Evolutionary conservation across 2,329 filamentous ascomycete genomes (phyloP).

Genomic region (Diaporthe sp.): DNA sequence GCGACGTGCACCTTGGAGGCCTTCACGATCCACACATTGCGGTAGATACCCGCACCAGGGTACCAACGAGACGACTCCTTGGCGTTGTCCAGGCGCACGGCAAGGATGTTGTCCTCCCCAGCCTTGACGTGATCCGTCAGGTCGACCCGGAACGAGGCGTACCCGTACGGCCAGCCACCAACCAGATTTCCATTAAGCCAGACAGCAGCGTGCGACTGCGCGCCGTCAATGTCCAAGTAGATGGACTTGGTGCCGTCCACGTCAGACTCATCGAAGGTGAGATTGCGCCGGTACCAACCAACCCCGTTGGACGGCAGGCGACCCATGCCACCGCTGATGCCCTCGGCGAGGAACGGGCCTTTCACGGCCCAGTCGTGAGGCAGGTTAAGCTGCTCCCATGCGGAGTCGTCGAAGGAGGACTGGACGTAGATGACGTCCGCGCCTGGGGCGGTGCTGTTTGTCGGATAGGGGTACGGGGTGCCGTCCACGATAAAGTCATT

Average conservation of each 20-base stretch:
- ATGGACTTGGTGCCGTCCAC: conserved; percentile 52
- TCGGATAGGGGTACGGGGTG: background rate
- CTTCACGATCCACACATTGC: conserved; percentile 68
- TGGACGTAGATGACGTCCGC: conserved; percentile 16
- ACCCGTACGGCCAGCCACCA: conserved; percentile 67
- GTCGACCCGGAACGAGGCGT: conserved; percentile 65
- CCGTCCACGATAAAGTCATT: conserved; percentile 27
- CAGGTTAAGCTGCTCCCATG: conserved; percentile 58
- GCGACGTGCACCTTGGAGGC: conserved; percentile 61
- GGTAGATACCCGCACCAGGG: conserved; percentile 67
- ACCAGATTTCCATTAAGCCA: conserved; percentile 65
- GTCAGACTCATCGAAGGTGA: conserved; percentile 52
- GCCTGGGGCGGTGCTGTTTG: conserved; percentile 10
- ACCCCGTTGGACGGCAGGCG: conserved; percentile 64
- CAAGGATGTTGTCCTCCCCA: conserved; percentile 57
- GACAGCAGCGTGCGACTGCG: conserved; percentile 65
- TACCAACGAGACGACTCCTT: conserved; percentile 66
- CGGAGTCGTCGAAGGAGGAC: conserved; percentile 51
- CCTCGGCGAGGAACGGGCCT: conserved; percentile 57
- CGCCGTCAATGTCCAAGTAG: conserved; percentile 64
- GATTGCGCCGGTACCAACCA: conserved; percentile 64
- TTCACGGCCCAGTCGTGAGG: conserved; percentile 66
- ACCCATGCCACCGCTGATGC: conserved; percentile 56
- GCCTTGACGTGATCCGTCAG: conserved; percentile 58
- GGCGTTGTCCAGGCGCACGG: conserved; percentile 65